Base-by-base conservation (phyloP, 495 filamentous ascomycete species). In the Pseudotulostoma volvatum region DNA sequence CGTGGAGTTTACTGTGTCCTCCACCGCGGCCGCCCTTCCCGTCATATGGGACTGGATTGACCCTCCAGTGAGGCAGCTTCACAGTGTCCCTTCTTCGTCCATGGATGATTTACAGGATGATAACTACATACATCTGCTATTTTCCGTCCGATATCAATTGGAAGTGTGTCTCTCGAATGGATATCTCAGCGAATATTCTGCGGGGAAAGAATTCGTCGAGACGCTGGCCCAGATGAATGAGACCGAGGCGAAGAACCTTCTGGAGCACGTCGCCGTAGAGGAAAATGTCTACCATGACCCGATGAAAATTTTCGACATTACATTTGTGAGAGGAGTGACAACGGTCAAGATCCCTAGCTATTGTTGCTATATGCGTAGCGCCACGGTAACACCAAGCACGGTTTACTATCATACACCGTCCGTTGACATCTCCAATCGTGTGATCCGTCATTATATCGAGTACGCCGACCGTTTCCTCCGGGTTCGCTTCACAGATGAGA, bases 401-500 rank as follows among this genome's bases (percentile, higher is more conserved):
- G 66, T 97, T 3, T 76, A 79, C 49, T 84, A 79, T 46, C 76
- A 65, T 40, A 79, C 75, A 0, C 86, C 92, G 0, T 71, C 67
- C 0, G 71, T 92, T 0, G 90, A 97, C 47, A 81, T 76, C 0
- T 85, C 88, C 0, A 97, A 97, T 48, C 73, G 88, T 4, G 76
- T 97, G 3, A 70, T 93, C 18, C 71, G 90, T 25, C 65, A 77
- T 7, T 92, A 76, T 52, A 55, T 63, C 4, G 56, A 74, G 30
- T 55, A 78, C 36, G 56, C 65, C n/a, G 84, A 94, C 49, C 73
- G 77, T 7, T 97, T 97, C 42, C 63, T 97, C n/a, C 76, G 90
- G 2, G 77, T 96, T 15, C 78, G 85, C 42, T 95, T 99, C 50
- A 79, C 76, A 0, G 90, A 95, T 41, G 90, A 96, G 55, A 66